Base-by-base conservation (phyloP, 169 alveolate genomes). In the Plasmodium sp. region DNA sequence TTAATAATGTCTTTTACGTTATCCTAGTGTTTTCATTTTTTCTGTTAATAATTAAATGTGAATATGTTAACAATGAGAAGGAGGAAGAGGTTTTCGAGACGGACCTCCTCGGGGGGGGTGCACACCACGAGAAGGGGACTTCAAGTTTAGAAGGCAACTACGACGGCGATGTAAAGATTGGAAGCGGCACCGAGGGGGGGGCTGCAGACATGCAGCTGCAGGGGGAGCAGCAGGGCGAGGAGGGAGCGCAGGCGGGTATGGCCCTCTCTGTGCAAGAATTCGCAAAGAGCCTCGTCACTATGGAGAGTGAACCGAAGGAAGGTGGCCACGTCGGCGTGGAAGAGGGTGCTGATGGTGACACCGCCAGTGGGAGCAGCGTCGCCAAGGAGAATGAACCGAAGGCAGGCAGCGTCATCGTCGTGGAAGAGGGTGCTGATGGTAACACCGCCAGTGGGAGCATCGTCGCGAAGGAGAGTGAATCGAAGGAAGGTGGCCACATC, bases 1-100 rank as follows among this genome's bases (percentile, higher is more conserved):
- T 92, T 81, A 92, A 92, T 81, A 81, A 92, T 92, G 95, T 92
- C 84, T 71, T 92, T 81, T 92, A 74, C 18, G n/a, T 82, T 33
- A 73, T 72, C 56, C 51, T 92, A 34, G 62, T 41, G 43, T 81
- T 92, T 92, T 92, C 73, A 48, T 81, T 82, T 81, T 92, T 92
- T 62, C 43, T 92, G 39, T 33, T 92, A 81, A 48, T 82, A 81
- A 92, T 92, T 71, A 92, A 92, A 58, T 81, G 95, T 71, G 85
- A 92, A 71, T 71, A 92, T n/a, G 39, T 12, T 71, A 39, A 83
- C 10, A 88, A 88, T 80, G 90, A 41, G 58, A 27, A 54, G 77
- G 14, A 62, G 34, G 75, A 36, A 39, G 45, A 18, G 43, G 34
- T 16, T 14, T 14, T 80, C 54, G 86, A 39, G 22, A 33, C 45